Conservation (phyloP, 2,329 filamentous ascomycete genomes). For the Atkinsonella hypoxylon region DNA sequence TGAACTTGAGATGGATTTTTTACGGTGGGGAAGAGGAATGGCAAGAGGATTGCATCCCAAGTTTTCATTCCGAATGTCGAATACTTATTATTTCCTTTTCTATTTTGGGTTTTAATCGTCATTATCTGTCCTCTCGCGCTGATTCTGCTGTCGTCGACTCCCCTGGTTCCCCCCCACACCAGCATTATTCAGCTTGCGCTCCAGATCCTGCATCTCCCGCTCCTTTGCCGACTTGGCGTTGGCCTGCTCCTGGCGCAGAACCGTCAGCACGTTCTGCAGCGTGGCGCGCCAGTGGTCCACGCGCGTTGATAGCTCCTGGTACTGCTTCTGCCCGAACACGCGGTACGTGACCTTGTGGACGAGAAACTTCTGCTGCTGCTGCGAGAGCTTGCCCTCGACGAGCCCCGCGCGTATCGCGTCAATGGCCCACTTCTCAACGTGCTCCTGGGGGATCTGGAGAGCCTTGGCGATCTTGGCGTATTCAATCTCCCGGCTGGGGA, state of each 20-base stretch:
- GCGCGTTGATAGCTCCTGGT: constrained; percentile 83
- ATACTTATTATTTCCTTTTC: too few species aligned
- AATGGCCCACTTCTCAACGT: constrained; percentile 98
- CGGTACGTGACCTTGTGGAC: constrained; percentile 95
- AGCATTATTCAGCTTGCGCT: constrained; percentile 48
- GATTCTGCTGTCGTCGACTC: constrained; percentile 24
- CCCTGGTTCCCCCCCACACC: constrained; percentile 20
- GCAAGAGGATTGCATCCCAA: too few species aligned
- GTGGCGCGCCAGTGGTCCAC: constrained; percentile 86
- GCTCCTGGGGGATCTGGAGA: constrained; percentile 67
- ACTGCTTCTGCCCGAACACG: constrained; percentile 96
- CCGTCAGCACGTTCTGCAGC: constrained; percentile 63
- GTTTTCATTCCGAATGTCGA: too few species aligned
- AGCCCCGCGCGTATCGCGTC: constrained; percentile 93
- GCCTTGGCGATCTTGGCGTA: constrained; percentile 77
- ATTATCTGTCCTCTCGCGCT: constrained; percentile 40
- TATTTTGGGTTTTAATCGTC: too few species aligned
- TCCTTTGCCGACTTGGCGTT: constrained; percentile 68
- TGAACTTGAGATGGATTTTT: too few species aligned
- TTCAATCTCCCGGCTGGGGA: constrained; percentile 74
- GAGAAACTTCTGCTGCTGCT: constrained; percentile 84
- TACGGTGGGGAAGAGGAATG: too few species aligned
- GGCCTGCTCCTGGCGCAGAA: constrained; percentile 70
- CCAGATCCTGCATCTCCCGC: constrained; percentile 59
- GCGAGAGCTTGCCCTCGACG: constrained; percentile 91